Base-by-base conservation (phyloP, 176 grass and related monocot genomes). In the Thalia dealbata region DNA sequence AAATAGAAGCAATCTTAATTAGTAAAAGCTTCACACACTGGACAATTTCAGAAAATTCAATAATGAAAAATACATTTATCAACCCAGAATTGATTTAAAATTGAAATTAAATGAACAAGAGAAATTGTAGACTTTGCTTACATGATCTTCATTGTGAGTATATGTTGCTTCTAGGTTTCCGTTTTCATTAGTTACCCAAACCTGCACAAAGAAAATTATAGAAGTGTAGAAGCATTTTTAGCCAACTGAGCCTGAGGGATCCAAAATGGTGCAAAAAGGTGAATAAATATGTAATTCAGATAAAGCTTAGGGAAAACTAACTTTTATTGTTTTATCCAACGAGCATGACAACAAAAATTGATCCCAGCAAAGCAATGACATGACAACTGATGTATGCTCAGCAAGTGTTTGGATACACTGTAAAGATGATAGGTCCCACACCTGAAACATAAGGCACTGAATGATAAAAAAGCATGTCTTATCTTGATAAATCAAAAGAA, bases 341-440 rank as follows among this genome's bases (percentile, higher is more conserved):
- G 95, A 99, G 80, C 85, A 99, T 11, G 95, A 99, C 81, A 99
- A 78, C 56, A 99, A 82, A 81, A 99, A 99, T 43, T 99, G 88
- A 73, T 99, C 90, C 95, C 95, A 99, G 75, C 90, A 95, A 42
- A 99, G 78, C 43, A 99, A 64, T 79, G 90, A 91, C 90, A 95
- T 99, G 44, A 99, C 90, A 63, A 87, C 86, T 61, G 73, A 80
- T 3, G 83, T 85, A 76, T 99, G 95, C 65, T 91, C 90, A 67
- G 85, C 85, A 75, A 99, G 95, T 4, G 88, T 99, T 72, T 95
- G 95, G 76, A 95, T 74, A 51, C 95, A 95, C 75, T 91, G 95
- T 73, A 99, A 77, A 7, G 81, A 88, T 86, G 87, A 67, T 68
- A 99, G 81, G 75, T 99, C 90, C 95, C 95, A 99, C 19, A 88